Evolutionary conservation across 257 asterid species (phyloP).

Genomic region (Solanum piurae): DNA sequence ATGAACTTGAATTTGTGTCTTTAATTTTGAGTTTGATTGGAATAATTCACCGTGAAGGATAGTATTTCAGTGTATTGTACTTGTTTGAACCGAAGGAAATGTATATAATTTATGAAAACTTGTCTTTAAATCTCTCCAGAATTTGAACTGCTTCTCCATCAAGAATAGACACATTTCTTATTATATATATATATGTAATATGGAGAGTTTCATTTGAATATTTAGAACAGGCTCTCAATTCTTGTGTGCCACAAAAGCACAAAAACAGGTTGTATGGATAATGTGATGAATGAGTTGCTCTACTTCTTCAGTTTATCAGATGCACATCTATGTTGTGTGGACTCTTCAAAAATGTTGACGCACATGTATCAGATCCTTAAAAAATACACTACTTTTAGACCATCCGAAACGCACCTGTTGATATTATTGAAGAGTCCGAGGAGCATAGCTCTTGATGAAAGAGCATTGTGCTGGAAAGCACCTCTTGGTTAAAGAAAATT

Average conservation of each 20-base stretch:
- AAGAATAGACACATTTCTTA: neutral
- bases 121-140: neutral
- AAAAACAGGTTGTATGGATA: neutral
- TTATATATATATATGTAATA: neutral
- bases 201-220: neutral
- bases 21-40: neutral
- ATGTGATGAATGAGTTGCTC: neutral
- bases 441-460: neutral
- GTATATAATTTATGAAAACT: neutral
- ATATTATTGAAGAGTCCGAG: neutral
- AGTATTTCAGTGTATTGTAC: neutral
- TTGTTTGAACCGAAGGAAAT: neutral
- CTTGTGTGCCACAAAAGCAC: neutral
- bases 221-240: neutral
- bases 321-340: neutral
- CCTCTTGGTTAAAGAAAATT: neutral
- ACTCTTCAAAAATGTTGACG: neutral
- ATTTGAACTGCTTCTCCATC: neutral
- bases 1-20: neutral
- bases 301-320: neutral
- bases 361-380: neutral
- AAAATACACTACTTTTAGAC: neutral
- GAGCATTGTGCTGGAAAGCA: neutral
- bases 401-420: neutral
- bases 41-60: neutral